A percentile compares a stretch with the other conserved stretches of the same genome.
phyloP scores from a whole-genome alignment of 768 basidiomycete species.

The Rhodotorula sphaerocarpa region DNA sequence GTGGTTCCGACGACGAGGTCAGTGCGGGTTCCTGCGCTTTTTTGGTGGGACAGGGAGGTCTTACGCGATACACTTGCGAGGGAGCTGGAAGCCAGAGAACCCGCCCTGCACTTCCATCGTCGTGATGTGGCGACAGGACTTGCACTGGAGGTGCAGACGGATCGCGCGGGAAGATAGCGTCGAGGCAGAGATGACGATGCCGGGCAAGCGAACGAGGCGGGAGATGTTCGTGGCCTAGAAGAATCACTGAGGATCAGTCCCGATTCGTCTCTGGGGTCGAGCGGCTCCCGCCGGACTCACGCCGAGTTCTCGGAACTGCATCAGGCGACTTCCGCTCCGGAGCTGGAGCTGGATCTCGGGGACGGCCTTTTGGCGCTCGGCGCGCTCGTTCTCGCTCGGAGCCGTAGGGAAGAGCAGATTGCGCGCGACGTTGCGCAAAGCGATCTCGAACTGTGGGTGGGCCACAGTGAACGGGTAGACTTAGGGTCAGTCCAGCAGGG shows the following conservation, averaged over 20 bases:
- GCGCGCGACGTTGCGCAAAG: slow-evolving; percentile 74
- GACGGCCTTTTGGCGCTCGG: slow-evolving; percentile 43
- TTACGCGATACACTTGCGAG: slow-evolving; percentile 72
- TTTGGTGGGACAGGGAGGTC: slow-evolving; percentile 32
- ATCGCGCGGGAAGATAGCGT: slow-evolving; percentile 87
- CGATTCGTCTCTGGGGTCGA: too few relatives aligned
- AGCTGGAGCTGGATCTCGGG: slow-evolving; percentile 79
- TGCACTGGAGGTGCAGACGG: slow-evolving; percentile 84
- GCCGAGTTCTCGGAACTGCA: slow-evolving; percentile 85
- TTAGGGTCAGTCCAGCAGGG: background rate
- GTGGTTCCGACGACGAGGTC: too few relatives aligned
- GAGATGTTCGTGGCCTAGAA: slow-evolving; percentile 72
- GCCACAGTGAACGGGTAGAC: background rate
- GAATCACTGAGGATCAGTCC: background rate
- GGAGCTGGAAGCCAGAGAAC: slow-evolving; percentile 51
- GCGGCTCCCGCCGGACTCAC: slow-evolving; percentile 44
- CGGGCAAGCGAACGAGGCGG: slow-evolving; percentile 89
- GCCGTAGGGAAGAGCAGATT: slow-evolving; percentile 68
- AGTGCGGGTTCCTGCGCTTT: too few relatives aligned
- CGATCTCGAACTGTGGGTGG: slow-evolving; percentile 70
- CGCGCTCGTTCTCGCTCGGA: slow-evolving; percentile 31
- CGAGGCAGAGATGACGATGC: slow-evolving; percentile 95
- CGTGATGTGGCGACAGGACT: slow-evolving; percentile 73
- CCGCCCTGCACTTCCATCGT: slow-evolving; percentile 51
- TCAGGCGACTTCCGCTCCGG: slow-evolving; percentile 80